A percentile compares a stretch with the other conserved stretches of the same genome.
phyloP scores from a whole-genome alignment of 371 early-diverging fungal genomes.

The Circinella umbellata region DNA sequence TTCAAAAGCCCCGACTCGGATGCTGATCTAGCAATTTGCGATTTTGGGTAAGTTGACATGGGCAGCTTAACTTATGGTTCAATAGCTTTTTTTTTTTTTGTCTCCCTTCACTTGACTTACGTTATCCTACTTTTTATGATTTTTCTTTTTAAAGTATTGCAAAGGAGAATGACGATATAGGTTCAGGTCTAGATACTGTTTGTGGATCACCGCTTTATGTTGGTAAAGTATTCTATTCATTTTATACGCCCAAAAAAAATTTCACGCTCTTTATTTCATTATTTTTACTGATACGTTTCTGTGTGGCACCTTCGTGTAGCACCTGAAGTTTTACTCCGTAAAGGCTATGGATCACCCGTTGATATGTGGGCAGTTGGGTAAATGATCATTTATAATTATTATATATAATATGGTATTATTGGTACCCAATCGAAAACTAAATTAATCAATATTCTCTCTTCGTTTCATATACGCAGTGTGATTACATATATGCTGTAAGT shows the following conservation, averaged over 20 bases:
- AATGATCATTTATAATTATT: not conserved
- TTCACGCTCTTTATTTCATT: not conserved
- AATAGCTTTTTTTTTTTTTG: not conserved
- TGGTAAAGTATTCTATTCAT: conserved; percentile 18
- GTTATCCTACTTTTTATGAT: not conserved
- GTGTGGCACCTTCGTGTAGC: conserved; percentile 44
- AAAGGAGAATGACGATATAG: conserved; percentile 16
- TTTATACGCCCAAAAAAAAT: no score
- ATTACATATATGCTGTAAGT: conserved; percentile 74
- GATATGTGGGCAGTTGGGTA: conserved; percentile 56
- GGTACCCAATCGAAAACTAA: not conserved
- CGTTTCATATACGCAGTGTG: conserved; percentile 38
- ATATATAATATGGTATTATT: not conserved
- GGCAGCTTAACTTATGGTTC: not conserved
- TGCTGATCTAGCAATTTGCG: conserved; percentile 63
- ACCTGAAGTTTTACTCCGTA: conserved; percentile 73
- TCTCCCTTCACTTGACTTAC: not conserved
- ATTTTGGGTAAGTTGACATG: conserved; percentile 60
- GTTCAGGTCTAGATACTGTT: conserved; percentile 45
- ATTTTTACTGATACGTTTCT: not conserved
- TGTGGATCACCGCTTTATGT: conserved; percentile 67
- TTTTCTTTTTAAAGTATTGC: conserved; percentile 1
- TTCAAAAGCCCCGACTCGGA: conserved; percentile 66
- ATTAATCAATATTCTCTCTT: not conserved
- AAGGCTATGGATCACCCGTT: conserved; percentile 19